Evolutionary conservation across 139 green algal genomes (phyloP).

Genomic region (Zygnema circumcarinatum): DNA sequence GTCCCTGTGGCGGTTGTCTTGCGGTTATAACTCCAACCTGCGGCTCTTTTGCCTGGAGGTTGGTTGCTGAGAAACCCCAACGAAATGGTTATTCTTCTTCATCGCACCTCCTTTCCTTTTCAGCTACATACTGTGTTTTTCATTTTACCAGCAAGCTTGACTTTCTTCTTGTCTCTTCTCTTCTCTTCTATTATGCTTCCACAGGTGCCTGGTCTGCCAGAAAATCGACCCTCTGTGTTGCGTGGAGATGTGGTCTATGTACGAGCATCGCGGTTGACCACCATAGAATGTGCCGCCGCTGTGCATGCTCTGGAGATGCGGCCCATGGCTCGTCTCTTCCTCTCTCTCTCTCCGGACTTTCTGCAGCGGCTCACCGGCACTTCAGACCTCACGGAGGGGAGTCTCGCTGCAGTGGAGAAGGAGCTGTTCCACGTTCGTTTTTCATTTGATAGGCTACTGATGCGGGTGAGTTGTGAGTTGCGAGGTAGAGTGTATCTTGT

Average conservation of each 20-base stretch:
- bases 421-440: constrained; percentile 20
- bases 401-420: background rate
- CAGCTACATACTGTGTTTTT: too few relatives aligned
- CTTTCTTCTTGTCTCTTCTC: too few relatives aligned
- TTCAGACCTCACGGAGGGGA: background rate
- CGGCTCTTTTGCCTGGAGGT: background rate
- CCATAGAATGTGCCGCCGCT: constrained; percentile 7
- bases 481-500: background rate
- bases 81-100: background rate
- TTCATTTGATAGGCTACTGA: constrained; percentile 15
- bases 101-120: background rate
- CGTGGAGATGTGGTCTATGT: constrained; percentile 27
- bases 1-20: background rate
- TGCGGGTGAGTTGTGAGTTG: constrained; percentile 12
- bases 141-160: too few relatives aligned
- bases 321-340: background rate
- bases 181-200: too few relatives aligned
- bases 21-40: background rate
- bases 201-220: constrained; percentile 18
- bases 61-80: background rate
- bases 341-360: background rate
- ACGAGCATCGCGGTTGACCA: background rate
- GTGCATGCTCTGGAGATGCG: constrained; percentile 11
- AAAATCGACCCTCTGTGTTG: constrained; percentile 22
- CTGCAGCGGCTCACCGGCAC: background rate